Evolutionary conservation across 192 early-diverging fungal genomes (phyloP), one percentile per base, ranked within the genome.

Genomic region (Coemansia sp.): DNA sequence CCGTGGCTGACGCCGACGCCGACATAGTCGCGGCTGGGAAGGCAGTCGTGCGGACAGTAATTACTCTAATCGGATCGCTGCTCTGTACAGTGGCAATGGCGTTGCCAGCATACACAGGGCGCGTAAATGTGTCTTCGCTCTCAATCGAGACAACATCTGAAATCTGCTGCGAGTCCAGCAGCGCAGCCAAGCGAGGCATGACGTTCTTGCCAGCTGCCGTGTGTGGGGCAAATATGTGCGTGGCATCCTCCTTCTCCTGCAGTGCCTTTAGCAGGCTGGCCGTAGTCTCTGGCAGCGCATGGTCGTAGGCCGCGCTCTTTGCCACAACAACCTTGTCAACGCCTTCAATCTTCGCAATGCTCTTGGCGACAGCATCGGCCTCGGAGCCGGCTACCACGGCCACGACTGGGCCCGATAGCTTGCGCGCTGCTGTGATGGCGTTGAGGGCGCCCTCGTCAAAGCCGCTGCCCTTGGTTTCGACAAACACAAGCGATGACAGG

Each of bases 21-120:
- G 77, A 69, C 21, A 66, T 50, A 2, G 64, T 59, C 4, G 85
- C 90, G 24, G 90, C 86, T 14, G 90, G 86, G 84, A 98, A 98
- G 15, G 96, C 89, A 29, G 94, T 91, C 21, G 87, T 86, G 61
- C 96, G 90, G 56, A 98, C 86, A 19, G 96, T 95, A 40, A 98
- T 48, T 32, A 98, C 60, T 82, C 96, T 95, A 71, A 95, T 80
- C 15, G 76, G 60, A 58, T 98, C 96, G 39, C 82, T 87, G 38
- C 91, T 91, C 80, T 94, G 91, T 59, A 98, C 96, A 0, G 90
- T 95, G 35, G 96, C 94, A 78, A 98, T 89, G 18, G 94, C 96
- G 68, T 98, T 98, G 60, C 94, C 96, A 53, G 96, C 96, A 73
- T 95, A 98, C 75, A 98, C 95, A 29, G 96, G 96, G 11, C 96